phyloP scores from a whole-genome alignment of 768 basidiomycete species.

The Panaeolus cyanescens region DNA sequence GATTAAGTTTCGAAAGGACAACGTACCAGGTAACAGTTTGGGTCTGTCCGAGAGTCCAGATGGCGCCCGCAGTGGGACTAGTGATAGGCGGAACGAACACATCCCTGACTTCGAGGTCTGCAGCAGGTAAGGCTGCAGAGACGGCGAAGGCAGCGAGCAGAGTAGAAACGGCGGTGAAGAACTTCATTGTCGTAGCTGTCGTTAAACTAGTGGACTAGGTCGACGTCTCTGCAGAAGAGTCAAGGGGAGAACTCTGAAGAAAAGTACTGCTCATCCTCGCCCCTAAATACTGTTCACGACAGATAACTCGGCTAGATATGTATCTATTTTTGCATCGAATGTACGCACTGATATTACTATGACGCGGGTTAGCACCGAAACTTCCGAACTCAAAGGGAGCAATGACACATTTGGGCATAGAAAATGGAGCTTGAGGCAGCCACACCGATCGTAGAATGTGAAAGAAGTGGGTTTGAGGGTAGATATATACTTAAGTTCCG shows the following conservation, averaged over 20 bases:
- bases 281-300: background rate
- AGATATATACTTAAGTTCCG: background rate
- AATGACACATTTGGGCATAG: background rate
- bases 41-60: slow-evolving; percentile 42
- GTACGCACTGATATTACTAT: background rate
- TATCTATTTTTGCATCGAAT: background rate
- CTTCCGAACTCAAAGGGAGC: background rate
- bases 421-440: background rate
- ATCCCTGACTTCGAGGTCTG: slow-evolving; percentile 37
- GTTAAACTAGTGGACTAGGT: background rate
- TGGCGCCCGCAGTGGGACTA: slow-evolving; percentile 32
- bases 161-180: slow-evolving; percentile 13
- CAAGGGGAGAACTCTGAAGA: background rate
- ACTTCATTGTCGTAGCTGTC: slow-evolving; percentile 15
- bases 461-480: background rate
- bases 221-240: background rate
- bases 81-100: slow-evolving; percentile 48
- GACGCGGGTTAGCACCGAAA: background rate
- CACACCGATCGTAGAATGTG: background rate
- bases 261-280: background rate
- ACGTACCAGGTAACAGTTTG: slow-evolving; percentile 47
- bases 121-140: slow-evolving; percentile 18
- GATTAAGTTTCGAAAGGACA: background rate
- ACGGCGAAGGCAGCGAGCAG: background rate
- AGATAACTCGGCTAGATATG: background rate